A percentile compares a stretch with the other conserved stretches of the same genome.
phyloP scores from a whole-genome alignment of 805 yeast genomes.

The Pichia scutulata region DNA sequence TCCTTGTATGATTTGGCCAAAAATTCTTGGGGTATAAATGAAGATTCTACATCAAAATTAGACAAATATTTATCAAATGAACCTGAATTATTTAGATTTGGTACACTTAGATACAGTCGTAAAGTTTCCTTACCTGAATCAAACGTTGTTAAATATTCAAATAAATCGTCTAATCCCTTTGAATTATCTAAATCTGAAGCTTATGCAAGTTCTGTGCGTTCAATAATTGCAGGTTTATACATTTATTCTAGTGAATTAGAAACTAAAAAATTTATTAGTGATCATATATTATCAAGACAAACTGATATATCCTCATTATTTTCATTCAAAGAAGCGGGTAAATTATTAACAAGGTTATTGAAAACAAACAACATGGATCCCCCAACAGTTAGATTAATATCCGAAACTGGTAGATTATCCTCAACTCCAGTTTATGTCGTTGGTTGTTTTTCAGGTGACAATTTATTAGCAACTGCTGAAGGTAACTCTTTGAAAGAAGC shows the following conservation, averaged over 20 bases:
- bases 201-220: slow-evolving; percentile 66
- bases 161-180: slow-evolving; percentile 25
- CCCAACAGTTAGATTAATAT: slow-evolving; percentile 76
- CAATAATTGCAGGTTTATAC: slow-evolving; percentile 77
- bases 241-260: slow-evolving; percentile 60
- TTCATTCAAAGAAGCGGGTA: slow-evolving; percentile 75
- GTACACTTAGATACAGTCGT: slow-evolving; percentile 49
- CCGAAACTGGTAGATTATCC: slow-evolving; percentile 89
- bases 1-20: slow-evolving; percentile 62
- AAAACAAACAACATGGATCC: slow-evolving; percentile 63
- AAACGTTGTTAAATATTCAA: slow-evolving; percentile 31
- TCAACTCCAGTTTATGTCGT: slow-evolving; percentile 81
- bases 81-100: slow-evolving; percentile 57
- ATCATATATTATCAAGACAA: slow-evolving; percentile 77
- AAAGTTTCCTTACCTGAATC: slow-evolving; percentile 45
- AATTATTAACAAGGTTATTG: slow-evolving; percentile 72
- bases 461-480: slow-evolving; percentile 87
- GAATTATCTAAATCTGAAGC: slow-evolving; percentile 30
- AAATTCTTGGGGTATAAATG: slow-evolving; percentile 79
- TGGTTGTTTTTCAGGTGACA: slow-evolving; percentile 80
- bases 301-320: slow-evolving; percentile 68
- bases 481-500: slow-evolving; percentile 90
- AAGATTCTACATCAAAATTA: slow-evolving; percentile 55
- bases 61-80: slow-evolving; percentile 64
- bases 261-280: slow-evolving; percentile 60